Evolutionary conservation across 1,284 basidiomycete genomes (phyloP).

Genomic region (Limonomyces culmigenus): DNA sequence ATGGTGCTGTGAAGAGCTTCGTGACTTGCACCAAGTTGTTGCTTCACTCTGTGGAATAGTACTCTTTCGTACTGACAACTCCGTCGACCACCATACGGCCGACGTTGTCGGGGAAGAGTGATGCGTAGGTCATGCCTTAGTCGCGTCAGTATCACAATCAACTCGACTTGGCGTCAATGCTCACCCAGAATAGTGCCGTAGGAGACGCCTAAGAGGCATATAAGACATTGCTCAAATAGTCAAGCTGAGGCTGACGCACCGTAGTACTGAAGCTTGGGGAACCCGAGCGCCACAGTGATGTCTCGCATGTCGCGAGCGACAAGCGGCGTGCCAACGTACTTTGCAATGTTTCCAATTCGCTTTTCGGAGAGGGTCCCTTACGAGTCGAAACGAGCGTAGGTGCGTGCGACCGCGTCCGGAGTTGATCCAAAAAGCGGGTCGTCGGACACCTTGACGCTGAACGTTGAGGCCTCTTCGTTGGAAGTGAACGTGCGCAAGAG

Average conservation of each 20-base stretch:
- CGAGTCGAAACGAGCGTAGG: background rate
- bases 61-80: background rate
- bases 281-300: background rate
- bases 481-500: background rate
- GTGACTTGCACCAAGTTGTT: background rate
- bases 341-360: background rate
- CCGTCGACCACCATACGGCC: background rate
- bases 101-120: background rate
- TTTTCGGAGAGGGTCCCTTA: background rate
- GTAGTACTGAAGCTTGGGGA: background rate
- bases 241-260: too few relatives aligned
- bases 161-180: background rate
- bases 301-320: background rate
- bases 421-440: background rate
- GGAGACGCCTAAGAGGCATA: too few relatives aligned
- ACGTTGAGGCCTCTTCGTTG: background rate
- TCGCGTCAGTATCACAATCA: background rate
- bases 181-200: background rate
- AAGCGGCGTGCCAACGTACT: background rate
- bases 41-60: background rate
- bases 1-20: background rate
- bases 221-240: too few relatives aligned
- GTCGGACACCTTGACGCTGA: background rate
- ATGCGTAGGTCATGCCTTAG: background rate
- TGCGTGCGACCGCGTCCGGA: background rate